Evolutionary conservation across 1,139 yeast species (phyloP).

Genomic region (Candida buenavistaensis): DNA sequence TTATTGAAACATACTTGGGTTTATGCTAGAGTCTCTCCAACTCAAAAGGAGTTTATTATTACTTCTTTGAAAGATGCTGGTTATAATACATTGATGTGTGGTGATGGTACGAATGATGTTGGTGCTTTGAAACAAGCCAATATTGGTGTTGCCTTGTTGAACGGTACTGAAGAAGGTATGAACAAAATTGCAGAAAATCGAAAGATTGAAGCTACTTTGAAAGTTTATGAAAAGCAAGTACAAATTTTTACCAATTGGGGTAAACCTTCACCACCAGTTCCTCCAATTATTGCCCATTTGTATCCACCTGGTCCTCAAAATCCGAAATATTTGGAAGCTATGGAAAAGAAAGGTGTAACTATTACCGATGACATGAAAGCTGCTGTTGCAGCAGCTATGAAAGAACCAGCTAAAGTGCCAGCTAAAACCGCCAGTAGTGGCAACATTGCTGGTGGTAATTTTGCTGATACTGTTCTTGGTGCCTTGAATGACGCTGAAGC

Average conservation of each 20-base stretch:
- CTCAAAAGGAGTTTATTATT: slow-evolving; percentile 89
- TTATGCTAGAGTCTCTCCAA: slow-evolving; percentile 96
- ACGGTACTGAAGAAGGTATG: slow-evolving; percentile 95
- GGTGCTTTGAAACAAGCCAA: slow-evolving; percentile 99
- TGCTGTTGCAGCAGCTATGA: slow-evolving; percentile 54
- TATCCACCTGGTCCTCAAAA: slow-evolving; percentile 95
- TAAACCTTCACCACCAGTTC: slow-evolving; percentile 84
- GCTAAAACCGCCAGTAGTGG: slow-evolving; percentile 19
- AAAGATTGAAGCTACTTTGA: slow-evolving; percentile 62
- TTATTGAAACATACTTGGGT: slow-evolving; percentile 92
- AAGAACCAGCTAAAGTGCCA: slow-evolving; percentile 19
- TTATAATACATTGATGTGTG: slow-evolving; percentile 95
- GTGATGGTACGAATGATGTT: slow-evolving; percentile 99
- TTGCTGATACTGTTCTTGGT: slow-evolving; percentile 75
- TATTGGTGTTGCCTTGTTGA: slow-evolving; percentile 93
- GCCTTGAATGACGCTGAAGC: slow-evolving; percentile 70
- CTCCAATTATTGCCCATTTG: slow-evolving; percentile 82
- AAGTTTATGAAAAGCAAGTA: slow-evolving; percentile 82
- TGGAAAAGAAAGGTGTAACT: slow-evolving; percentile 79
- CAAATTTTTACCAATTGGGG: slow-evolving; percentile 79
- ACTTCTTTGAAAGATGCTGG: slow-evolving; percentile 85
- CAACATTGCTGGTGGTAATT: slow-evolving; percentile 34
- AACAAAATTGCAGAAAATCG: slow-evolving; percentile 84
- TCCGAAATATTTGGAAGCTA: slow-evolving; percentile 83
- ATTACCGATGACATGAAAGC: slow-evolving; percentile 67